phyloP scores from a whole-genome alignment of 1,284 basidiomycete species.

The Trichosporon coremiiforme region DNA sequence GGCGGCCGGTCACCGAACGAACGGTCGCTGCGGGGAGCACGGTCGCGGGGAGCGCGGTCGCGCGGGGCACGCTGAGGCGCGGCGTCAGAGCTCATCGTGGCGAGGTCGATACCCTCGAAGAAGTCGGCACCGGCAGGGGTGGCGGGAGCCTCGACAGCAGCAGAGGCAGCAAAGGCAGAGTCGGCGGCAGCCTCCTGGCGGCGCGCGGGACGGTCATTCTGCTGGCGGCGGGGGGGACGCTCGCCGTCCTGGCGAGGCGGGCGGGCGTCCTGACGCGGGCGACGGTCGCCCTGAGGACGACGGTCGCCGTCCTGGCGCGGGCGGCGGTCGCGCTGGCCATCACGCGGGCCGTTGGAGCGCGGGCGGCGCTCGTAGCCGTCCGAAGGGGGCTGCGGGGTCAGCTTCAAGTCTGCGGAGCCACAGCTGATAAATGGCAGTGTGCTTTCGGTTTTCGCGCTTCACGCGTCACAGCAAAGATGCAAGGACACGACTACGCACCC shows the following conservation, averaged over 20 bases:
- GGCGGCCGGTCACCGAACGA: not conserved
- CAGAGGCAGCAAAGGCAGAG: not conserved
- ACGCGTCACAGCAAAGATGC: too few species aligned
- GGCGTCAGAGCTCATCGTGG: not conserved
- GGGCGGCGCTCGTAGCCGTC: not conserved
- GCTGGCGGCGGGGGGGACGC: not conserved
- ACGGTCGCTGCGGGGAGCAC: not conserved
- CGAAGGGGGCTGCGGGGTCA: not conserved
- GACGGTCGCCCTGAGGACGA: slow-evolving; percentile 2
- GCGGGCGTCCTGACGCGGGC: not conserved
- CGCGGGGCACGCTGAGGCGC: not conserved
- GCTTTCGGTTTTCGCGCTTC: too few species aligned
- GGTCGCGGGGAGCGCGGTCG: not conserved
- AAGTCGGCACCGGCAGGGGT: not conserved
- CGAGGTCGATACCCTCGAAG: slow-evolving; percentile 11
- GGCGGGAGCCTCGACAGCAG: not conserved
- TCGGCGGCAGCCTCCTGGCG: not conserved
- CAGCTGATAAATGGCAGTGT: too few species aligned
- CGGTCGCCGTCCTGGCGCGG: slow-evolving; percentile 2
- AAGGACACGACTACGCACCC: not conserved
- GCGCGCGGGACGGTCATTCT: not conserved
- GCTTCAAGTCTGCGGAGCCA: not conserved
- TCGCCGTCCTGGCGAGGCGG: not conserved
- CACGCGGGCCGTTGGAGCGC: not conserved
- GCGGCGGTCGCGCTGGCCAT: not conserved